Base-by-base conservation (phyloP, 2,329 filamentous ascomycete species). In the Fusarium avenaceum region DNA sequence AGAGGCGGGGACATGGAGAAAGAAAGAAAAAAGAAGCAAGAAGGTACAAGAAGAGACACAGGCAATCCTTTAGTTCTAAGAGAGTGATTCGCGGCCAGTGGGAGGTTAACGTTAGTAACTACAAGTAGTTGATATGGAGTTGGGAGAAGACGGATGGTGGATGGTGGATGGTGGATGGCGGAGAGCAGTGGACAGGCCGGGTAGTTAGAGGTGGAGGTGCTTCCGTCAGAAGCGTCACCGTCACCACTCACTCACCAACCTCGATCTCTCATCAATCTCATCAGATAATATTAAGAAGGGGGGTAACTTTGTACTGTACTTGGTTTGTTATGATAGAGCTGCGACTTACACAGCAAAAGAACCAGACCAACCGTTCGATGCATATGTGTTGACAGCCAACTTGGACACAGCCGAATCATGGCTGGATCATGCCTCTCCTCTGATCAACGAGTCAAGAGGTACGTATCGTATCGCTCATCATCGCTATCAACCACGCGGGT, bases 401-500 rank as follows among this genome's bases (percentile, higher is more conserved):
- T 22, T 20, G 32, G 24, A 4, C 28, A 40, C 38, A 38, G 44
- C 57, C 65, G 61, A 69, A 66, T 63, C 65, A 67, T 66, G 61
- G 52, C 47, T 66, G 57, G 52, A 58, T 54, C 51, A 68, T 57
- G 22, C 32, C 44, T 33, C 39, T 42, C 33, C 30, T 33, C 40
- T 39, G 50, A 55, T 56, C 28, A 42, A 42, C 32, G 45, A 51
- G 35, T 38, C 15, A 7, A 32, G 54, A 26, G 54, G 35, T 68
- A 49, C 65, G 48, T 44, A 51, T 51, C 58, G 38, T 22, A 67
- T 51, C 40, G 40, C 38, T 58, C 48, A 53, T 65, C 48, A 49
- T 49, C 38, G 52, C 52, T 69, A 56, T 70, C 69, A 63, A 72
- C 70, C 69, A 71, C 69, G 69, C 72, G 69, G 57, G 35, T 42